Evolutionary conservation across 2,329 filamentous ascomycete genomes (phyloP).

Genomic region (Dactylellina sp.): DNA sequence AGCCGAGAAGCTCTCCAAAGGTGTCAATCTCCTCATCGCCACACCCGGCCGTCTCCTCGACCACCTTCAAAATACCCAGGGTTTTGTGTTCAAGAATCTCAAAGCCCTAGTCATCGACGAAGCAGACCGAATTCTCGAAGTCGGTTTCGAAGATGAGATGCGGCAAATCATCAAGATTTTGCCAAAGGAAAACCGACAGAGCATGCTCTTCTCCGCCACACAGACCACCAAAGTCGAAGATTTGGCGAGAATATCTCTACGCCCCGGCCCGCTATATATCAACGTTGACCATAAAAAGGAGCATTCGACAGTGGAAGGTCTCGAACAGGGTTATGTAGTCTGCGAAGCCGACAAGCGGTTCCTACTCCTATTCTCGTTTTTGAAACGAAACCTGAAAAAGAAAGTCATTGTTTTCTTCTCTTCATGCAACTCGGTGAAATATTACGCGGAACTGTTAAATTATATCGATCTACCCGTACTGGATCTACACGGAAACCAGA

Average conservation of each 20-base stretch:
- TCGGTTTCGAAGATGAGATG: constrained; percentile 99
- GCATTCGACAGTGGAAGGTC: constrained; percentile 88
- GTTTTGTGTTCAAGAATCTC: constrained; percentile 91
- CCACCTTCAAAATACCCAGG: constrained; percentile 90
- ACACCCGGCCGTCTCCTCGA: constrained; percentile 93
- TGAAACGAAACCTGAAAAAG: constrained; percentile 91
- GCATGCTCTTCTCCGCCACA: constrained; percentile 97
- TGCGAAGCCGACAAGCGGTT: constrained; percentile 96
- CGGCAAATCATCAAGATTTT: constrained; percentile 94
- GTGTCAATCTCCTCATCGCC: constrained; percentile 92
- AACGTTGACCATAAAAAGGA: constrained; percentile 93
- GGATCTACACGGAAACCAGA: constrained; percentile 92
- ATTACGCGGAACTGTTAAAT: constrained; percentile 93
- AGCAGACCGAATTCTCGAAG: constrained; percentile 94
- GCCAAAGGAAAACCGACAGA: constrained; percentile 77
- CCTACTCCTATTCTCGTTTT: constrained; percentile 90
- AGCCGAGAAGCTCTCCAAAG: constrained; percentile 92
- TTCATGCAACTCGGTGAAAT: constrained; percentile 92
- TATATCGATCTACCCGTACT: constrained; percentile 94
- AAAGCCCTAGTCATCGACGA: constrained; percentile 95
- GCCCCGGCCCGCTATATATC: constrained; percentile 92
- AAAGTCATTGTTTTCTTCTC: constrained; percentile 94
- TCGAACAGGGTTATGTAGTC: constrained; percentile 95
- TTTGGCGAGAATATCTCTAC: constrained; percentile 89
- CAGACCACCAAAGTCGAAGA: constrained; percentile 99